Base-by-base conservation (phyloP, 2,329 filamentous ascomycete species). In the Westerdykella aurantiaca region DNA sequence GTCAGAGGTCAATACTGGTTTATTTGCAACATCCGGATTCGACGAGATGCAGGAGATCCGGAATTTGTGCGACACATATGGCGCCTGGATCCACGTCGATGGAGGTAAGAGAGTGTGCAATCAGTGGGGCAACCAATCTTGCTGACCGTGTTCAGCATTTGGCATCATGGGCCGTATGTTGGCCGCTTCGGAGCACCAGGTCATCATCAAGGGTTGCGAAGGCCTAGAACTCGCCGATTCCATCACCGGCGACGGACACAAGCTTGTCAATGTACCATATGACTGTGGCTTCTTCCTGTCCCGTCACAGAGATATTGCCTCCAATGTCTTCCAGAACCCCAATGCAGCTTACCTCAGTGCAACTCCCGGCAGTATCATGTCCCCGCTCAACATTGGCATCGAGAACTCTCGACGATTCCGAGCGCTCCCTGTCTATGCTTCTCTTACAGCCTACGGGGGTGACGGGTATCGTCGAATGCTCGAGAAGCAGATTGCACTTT, bases 261-360 rank as follows among this genome's bases (percentile, higher is more conserved):
- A 96, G 61, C 70, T 95, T n/a, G 77, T 97, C 48, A 96, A 96
- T 54, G 88, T 95, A 37, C 90, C 91, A 0, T 96, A 96, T 57
- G 91, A 96, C 66, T 90, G 85, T 57, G 91, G 90, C 35, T 85
- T 96, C 67, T 94, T 95, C 74, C 79, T 95, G 55, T 88, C 83
- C 41, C 80, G 81, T 14, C 79, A 85, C 49, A 69, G 78, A 6
- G 56, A 68, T 2, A 70, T 80, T 11, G 77, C 84, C 1, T 72
- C 75, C 23, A 68, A 77, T 4, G 82, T 89, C 9, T 95, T 91
- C 67, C 76, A 79, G 47, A 96, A 96, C 67, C 81, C 87, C 25
- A 90, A 90, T 61, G 90, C 91, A 2, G 86, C 83, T 1, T 96
- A 96, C 60, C 79, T 95, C 37, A 16, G n/a, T 16, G 33, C 33